Evolutionary conservation across 2,329 filamentous ascomycete genomes (phyloP), one percentile per base, ranked within the genome.

Genomic region (Xylariomycetidae sp.): DNA sequence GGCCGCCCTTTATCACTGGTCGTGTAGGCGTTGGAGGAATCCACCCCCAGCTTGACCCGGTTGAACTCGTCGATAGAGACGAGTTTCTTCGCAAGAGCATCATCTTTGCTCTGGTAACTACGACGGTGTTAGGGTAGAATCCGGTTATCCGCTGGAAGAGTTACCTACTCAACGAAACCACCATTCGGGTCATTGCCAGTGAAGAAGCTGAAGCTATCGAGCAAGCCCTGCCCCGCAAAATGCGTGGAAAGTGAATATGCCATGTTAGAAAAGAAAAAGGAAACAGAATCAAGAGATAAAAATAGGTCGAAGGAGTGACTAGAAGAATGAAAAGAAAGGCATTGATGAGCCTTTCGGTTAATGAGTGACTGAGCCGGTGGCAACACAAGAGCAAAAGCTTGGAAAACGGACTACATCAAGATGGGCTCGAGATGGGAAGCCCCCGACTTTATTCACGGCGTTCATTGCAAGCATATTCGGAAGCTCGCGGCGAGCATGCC

Each of bases 131-230:
- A 44, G 37, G 16, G 5, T 20, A 10, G 20, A n/a, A n/a, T n/a
- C n/a, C n/a, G n/a, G n/a, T n/a, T n/a, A n/a, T n/a, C n/a, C n/a
- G n/a, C n/a, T 12, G 20, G 20, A 24, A 29, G n/a, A 17, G 19
- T 51, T 30, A 71, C 70, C 54, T 76, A 87, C 53, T 68, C 59
- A 17, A 87, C 82, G 48, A 73, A 85, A 27, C 82, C 83, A 42
- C 78, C 58, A 9, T 75, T 85, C 1, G 74, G 79, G 47, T 88
- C 82, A 4, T 43, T 31, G 2, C 59, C 63, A 12, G 66, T 64
- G 39, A 67, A 64, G 55, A 72, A 76, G 42, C 59, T 63, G 52
- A 76, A 76, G 37, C 59, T 59, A 26, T 54, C 43, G 18, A 58
- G 50, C 14, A 58, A 47, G 32, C 46, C 49, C 39, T 53, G 48